A percentile compares a stretch with the other conserved stretches of the same genome.
Conservation (phyloP, 1,139 yeast species). For the Blastobotrys apis region DNA sequence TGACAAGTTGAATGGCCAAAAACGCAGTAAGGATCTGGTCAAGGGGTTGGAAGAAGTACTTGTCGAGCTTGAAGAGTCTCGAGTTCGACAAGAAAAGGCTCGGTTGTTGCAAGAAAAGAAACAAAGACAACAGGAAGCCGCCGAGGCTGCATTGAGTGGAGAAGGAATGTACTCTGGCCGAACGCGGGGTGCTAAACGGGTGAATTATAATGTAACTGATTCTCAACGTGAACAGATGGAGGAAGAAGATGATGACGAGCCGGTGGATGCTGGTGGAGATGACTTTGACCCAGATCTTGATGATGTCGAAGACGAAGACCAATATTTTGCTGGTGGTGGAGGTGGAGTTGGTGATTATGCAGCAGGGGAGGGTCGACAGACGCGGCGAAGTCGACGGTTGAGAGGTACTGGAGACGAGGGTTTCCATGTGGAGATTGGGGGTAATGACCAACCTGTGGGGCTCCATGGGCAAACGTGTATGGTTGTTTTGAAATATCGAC, state of each 20-base stretch:
- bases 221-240: slow-evolving; percentile 3
- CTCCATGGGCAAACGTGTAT: slow-evolving; percentile 12
- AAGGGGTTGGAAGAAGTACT: slow-evolving; percentile 21
- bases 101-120: slow-evolving; percentile 26
- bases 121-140: slow-evolving; percentile 23
- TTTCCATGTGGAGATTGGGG: slow-evolving; percentile 10
- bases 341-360: slow-evolving; percentile 11
- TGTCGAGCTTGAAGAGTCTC: slow-evolving; percentile 28
- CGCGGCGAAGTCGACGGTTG: slow-evolving; percentile 19
- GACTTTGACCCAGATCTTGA: slow-evolving; percentile 7
- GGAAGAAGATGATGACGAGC: slow-evolving; percentile 25
- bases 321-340: slow-evolving; percentile 4
- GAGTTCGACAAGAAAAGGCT: slow-evolving; percentile 24
- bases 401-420: slow-evolving; percentile 9
- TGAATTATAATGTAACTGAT: slow-evolving; percentile 33
- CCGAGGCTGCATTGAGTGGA: slow-evolving; percentile 25
- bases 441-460: slow-evolving; percentile 13
- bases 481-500: slow-evolving; percentile 13
- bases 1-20: slow-evolving; percentile 8
- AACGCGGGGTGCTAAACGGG: slow-evolving; percentile 31
- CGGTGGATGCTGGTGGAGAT: slow-evolving; percentile 11
- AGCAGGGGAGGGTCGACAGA: slow-evolving; percentile 1
- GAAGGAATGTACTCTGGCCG: slow-evolving; percentile 35
- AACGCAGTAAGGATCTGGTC: too few species aligned
- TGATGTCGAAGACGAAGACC: slow-evolving; percentile 14